Base-by-base conservation (phyloP, 495 filamentous ascomycete genomes). In the Hamigera avellanea region DNA sequence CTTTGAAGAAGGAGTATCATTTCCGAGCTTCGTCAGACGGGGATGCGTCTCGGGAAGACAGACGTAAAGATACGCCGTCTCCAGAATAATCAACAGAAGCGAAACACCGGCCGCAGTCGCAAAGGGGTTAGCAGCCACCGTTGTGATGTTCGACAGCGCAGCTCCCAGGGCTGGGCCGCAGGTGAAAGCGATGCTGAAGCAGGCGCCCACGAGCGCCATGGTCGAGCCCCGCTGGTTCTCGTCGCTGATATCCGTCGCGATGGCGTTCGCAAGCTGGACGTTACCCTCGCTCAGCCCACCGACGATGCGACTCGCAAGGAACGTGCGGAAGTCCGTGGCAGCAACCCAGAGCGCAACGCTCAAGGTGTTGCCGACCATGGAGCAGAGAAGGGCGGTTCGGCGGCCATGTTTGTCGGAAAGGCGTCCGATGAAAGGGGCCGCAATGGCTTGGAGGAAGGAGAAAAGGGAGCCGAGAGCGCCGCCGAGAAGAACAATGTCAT, bases 131-230 rank as follows among this genome's bases (percentile, higher is more conserved):
- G 80, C 80, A 2, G 78, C 76, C 3, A 95, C 78, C 4, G 75
- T 79, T 29, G 73, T 72, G 34, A 91, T 69, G 14, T 75, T 73
- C 37, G 80, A 77, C 16, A 99, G 64, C 41, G 72, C 86, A 1
- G 93, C 91, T 26, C 91, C 91, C 35, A 99, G 67, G 18, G 87
- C 83, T 0, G 91, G 91, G 0, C 91, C 91, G 49, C 91, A 93
- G 1, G 93, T 96, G 53, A 99, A 99, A 9, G 91, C 88, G 45
- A 99, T 83, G 34, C 81, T 88, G 66, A 99, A 99, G 60, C 93
- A 96, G 26, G 79, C 89, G 23, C 91, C 91, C 10, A 99, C 86
- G 27, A 96, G 68, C 10, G 91, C 91, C 80, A 99, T 95, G 19
- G 93, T 94, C 12, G 83, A 77, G 1, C 86, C 85, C 16, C 91